Evolutionary conservation across 805 yeast species (phyloP).

Genomic region (Wickerhamiella allomyrinae): DNA sequence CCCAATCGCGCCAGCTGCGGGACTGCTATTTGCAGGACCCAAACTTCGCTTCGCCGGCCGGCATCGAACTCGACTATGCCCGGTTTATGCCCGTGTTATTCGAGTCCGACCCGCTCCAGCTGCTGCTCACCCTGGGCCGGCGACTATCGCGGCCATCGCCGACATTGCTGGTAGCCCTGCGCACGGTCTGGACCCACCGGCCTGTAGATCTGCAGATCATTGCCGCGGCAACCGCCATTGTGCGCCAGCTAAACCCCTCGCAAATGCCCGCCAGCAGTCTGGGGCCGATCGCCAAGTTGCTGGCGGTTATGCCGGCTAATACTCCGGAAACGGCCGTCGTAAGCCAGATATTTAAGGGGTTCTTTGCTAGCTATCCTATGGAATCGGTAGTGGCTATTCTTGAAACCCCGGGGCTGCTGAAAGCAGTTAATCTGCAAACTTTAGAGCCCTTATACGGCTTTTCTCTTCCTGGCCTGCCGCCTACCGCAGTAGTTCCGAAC

Average conservation of each 20-base stretch:
- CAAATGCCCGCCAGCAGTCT: background rate
- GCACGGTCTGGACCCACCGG: background rate
- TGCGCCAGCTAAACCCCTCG: background rate
- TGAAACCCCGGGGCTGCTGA: background rate
- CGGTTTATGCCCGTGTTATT: conserved; percentile 5
- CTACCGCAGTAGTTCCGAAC: background rate
- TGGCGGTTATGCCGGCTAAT: background rate
- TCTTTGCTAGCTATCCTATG: background rate
- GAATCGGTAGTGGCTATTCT: background rate
- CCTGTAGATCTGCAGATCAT: background rate
- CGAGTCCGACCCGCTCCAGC: background rate
- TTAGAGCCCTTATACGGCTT: background rate
- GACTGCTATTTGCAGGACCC: conserved; percentile 2
- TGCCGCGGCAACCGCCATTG: background rate
- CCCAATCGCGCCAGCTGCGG: conserved; percentile 16
- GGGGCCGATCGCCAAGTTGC: background rate
- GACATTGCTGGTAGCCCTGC: background rate
- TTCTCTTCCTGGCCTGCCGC: background rate
- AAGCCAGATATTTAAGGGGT: background rate
- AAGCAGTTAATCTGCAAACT: background rate
- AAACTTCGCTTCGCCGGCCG: background rate
- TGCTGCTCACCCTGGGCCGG: background rate
- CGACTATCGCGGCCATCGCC: background rate
- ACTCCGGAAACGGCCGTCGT: background rate
- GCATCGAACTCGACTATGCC: conserved; percentile 2